Conservation (phyloP, 2,329 filamentous ascomycete genomes). For the Aspergillus sclerotialis region DNA sequence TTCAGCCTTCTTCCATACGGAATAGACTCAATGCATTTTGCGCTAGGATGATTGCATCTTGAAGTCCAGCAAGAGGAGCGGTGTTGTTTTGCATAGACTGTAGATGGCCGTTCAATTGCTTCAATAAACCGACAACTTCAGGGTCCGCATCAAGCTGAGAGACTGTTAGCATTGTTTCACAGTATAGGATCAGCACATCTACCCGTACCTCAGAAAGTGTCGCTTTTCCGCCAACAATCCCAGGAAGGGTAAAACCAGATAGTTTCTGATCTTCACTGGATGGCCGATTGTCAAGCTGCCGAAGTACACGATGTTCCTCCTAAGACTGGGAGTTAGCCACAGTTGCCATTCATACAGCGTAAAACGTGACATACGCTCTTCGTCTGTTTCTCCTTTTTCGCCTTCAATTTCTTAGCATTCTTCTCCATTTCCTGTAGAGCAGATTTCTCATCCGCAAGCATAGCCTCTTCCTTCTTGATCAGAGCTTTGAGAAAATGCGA, state of each 20-base stretch:
- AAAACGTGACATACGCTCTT: constrained; percentile 33
- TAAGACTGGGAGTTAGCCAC: too few relatives aligned
- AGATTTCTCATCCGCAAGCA: constrained; percentile 34
- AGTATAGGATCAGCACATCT: too few relatives aligned
- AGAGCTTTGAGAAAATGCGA: constrained; percentile 34
- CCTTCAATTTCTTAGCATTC: constrained; percentile 34
- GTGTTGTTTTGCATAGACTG: constrained; percentile 39
- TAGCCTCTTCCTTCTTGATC: constrained; percentile 35
- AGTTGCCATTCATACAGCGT: too few relatives aligned
- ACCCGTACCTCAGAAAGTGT: constrained; percentile 28
- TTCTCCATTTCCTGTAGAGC: constrained; percentile 37
- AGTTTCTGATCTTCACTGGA: constrained; percentile 8
- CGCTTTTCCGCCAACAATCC: constrained; percentile 16
- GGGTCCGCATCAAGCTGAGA: constrained; percentile 31
- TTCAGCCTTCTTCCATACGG: constrained; percentile 26
- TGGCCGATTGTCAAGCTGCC: constrained; percentile 23
- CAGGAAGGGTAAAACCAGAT: constrained; percentile 22
- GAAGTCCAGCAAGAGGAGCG: constrained; percentile 28
- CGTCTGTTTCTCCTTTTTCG: constrained; percentile 32
- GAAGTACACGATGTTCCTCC: constrained; percentile 35
- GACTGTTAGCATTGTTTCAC: constrained; percentile 8
- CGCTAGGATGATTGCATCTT: constrained; percentile 31
- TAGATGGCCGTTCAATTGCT: constrained; percentile 37
- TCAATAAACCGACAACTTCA: constrained; percentile 28
- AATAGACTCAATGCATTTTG: constrained; percentile 28